A percentile compares a stretch with the other conserved stretches of the same genome.
These are phyloP conservation scores for Coemansia erecta DNA, from an alignment of 192 early-diverging fungal species.

Conservation along the genomic window DNA sequence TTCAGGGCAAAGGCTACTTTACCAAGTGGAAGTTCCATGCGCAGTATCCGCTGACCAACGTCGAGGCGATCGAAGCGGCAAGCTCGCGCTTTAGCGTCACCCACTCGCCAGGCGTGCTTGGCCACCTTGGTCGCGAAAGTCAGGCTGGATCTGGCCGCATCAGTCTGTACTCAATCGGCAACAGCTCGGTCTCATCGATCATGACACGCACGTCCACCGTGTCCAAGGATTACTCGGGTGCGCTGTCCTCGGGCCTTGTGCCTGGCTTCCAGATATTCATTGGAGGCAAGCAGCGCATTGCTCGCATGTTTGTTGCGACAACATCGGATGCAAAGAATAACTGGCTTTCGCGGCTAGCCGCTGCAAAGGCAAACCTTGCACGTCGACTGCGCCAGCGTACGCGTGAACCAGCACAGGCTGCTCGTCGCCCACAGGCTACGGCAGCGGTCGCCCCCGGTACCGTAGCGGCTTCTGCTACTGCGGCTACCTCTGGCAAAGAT, in stretches of 20 bases:
- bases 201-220: conserved; percentile 57
- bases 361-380: conserved; percentile 54
- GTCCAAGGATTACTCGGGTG: conserved; percentile 56
- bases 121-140: conserved; percentile 40
- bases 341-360: conserved; percentile 56
- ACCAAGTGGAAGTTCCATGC: conserved; percentile 71
- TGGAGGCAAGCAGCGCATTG: conserved; percentile 45
- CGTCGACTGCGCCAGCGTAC: conserved; percentile 49
- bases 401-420: conserved; percentile 30
- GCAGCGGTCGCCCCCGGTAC: conserved; percentile 8
- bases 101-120: conserved; percentile 42
- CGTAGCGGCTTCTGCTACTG: conserved; percentile 5
- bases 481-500: conserved; percentile 18
- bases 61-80: conserved; percentile 62
- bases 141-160: conserved; percentile 46
- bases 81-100: conserved; percentile 53
- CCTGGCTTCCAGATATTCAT: conserved; percentile 58
- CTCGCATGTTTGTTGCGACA: conserved; percentile 57
- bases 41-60: conserved; percentile 55
- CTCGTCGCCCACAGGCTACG: conserved; percentile 15
- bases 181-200: conserved; percentile 53
- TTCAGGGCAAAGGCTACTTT: conserved; percentile 62
- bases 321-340: conserved; percentile 54
- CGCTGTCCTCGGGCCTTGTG: conserved; percentile 49
- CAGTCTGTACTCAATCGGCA: conserved; percentile 55